Evolutionary conservation across 768 basidiomycete genomes (phyloP).

Genomic region (Tephrocybe sp.): DNA sequence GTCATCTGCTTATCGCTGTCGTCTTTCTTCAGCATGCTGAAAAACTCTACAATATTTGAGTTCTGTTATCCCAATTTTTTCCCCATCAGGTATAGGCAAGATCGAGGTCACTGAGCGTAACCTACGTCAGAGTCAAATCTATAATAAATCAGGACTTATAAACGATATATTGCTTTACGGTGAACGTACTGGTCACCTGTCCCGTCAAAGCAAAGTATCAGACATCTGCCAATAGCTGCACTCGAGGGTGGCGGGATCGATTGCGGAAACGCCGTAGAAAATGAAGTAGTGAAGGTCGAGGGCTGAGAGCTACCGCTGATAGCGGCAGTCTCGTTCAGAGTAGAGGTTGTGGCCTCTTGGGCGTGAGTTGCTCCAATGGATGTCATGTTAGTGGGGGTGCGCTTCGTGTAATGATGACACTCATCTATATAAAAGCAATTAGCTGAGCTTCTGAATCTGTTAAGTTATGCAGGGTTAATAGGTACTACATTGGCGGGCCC

Average conservation of each 20-base stretch:
- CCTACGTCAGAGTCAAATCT: conserved; percentile 27
- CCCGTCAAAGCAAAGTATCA: conserved; percentile 50
- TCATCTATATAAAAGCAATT: no score
- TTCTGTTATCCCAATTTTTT: no score
- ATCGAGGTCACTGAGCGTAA: neutral
- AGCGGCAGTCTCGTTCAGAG: conserved; percentile 3
- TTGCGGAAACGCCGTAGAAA: neutral
- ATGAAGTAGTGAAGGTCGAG: neutral
- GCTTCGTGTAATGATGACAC: no score
- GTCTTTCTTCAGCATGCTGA: conserved; percentile 36
- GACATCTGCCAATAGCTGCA: conserved; percentile 24
- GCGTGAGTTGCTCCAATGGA: conserved; percentile 2
- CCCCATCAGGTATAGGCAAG: neutral
- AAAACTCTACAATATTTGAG: conserved; percentile 39
- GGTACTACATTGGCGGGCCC: no score
- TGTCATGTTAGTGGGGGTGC: neutral
- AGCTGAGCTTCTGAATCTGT: no score
- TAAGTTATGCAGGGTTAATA: no score
- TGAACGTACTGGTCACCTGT: conserved; percentile 30
- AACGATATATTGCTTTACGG: neutral
- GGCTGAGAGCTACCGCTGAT: conserved; percentile 1
- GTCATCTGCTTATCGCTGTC: conserved; percentile 36
- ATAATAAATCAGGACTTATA: no score
- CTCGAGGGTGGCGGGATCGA: conserved; percentile 9
- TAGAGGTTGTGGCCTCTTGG: neutral